These are phyloP conservation scores for Neopestalotiopsis sp. DNA, from an alignment of 2,329 filamentous ascomycete species.

Conservation along the genomic window DNA sequence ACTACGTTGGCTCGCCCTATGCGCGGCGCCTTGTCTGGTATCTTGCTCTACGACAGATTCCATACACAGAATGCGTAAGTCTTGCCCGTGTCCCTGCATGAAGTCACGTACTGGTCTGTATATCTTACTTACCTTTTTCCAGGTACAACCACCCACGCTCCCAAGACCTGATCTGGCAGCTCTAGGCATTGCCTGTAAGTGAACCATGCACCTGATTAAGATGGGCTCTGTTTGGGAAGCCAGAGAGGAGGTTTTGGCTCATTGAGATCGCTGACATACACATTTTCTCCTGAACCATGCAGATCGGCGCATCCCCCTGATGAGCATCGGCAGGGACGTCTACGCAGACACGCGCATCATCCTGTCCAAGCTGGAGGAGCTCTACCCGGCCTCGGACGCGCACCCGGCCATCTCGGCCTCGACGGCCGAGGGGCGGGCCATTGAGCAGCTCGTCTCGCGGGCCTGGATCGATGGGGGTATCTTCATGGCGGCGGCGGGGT, in stretches of 20 bases:
- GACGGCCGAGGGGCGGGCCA: slow-evolving; percentile 46
- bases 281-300: not conserved
- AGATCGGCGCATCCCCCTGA: slow-evolving; percentile 71
- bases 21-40: slow-evolving; percentile 71
- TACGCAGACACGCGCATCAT: slow-evolving; percentile 76
- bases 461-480: slow-evolving; percentile 64
- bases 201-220: not conserved
- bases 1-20: slow-evolving; percentile 71
- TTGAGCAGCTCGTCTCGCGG: slow-evolving; percentile 61
- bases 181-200: slow-evolving; percentile 61
- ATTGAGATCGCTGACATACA: not conserved
- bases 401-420: slow-evolving; percentile 43
- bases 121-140: not conserved
- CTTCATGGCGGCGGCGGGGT: slow-evolving; percentile 56
- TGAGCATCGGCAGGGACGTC: slow-evolving; percentile 70
- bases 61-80: slow-evolving; percentile 71
- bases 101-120: not conserved
- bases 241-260: not conserved
- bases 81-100: not conserved
- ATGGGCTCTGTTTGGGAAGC: not conserved
- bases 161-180: slow-evolving; percentile 68
- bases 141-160: slow-evolving; percentile 70
- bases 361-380: slow-evolving; percentile 64
- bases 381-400: slow-evolving; percentile 51
- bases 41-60: slow-evolving; percentile 67